Evolutionary conservation across 192 early-diverging fungal species (phyloP).

Genomic region (Geranomyces michiganensis): DNA sequence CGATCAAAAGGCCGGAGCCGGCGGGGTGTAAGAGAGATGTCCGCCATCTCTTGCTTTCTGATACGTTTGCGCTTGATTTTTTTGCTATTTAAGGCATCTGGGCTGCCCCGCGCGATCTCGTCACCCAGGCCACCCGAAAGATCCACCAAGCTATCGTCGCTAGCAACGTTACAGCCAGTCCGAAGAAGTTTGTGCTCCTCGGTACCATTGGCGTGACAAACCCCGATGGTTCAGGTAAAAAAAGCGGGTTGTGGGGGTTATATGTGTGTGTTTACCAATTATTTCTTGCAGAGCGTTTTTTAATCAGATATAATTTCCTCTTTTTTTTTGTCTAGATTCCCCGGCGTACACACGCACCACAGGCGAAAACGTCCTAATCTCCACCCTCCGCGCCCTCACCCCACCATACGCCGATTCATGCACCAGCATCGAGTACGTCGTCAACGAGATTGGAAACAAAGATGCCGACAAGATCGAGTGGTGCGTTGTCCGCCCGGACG

Average conservation of each 20-base stretch:
- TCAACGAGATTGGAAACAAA: conserved; percentile 8
- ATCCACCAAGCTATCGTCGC: conserved; percentile 15
- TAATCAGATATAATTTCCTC: too few relatives aligned
- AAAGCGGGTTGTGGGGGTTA: too few relatives aligned
- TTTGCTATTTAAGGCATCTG: conserved; percentile 3
- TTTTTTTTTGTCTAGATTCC: too few relatives aligned
- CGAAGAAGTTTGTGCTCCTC: conserved; percentile 6
- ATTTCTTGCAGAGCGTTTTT: too few relatives aligned
- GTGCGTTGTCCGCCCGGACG: conserved; percentile 21
- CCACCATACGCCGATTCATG: conserved; percentile 7
- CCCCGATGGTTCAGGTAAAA: conserved; percentile 21
- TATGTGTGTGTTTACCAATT: too few relatives aligned
- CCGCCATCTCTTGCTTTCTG: too few relatives aligned
- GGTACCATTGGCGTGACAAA: conserved; percentile 22
- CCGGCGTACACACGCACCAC: not conserved
- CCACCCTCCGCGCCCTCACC: not conserved
- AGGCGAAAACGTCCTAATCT: not conserved
- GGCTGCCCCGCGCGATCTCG: conserved; percentile 14
- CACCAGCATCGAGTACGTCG: conserved; percentile 5
- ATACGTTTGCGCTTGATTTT: too few relatives aligned
- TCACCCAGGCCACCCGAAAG: not conserved
- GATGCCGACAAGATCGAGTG: conserved; percentile 6
- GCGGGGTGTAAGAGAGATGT: too few relatives aligned
- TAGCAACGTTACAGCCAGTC: not conserved
- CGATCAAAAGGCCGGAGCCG: too few relatives aligned